Conservation (phyloP, 441 rosid species). For the Mallotus repandus region DNA sequence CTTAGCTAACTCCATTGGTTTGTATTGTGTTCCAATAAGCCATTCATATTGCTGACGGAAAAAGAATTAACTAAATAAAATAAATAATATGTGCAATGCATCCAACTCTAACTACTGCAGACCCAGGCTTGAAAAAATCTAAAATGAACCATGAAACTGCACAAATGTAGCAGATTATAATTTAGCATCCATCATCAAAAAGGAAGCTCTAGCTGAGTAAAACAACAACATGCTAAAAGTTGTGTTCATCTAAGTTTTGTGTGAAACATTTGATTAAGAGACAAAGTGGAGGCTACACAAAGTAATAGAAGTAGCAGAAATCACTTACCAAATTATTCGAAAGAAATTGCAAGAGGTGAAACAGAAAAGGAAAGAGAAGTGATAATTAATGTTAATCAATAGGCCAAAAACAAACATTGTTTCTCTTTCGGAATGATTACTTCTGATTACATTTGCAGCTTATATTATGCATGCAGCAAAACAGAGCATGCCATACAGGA, state of each 20-base stretch:
- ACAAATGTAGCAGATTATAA: neutral
- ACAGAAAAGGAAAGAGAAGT: neutral
- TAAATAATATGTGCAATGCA: conserved; percentile 1
- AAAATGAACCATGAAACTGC: neutral
- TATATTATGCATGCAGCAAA: too few species aligned
- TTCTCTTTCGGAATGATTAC: too few species aligned
- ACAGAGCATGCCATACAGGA: too few species aligned
- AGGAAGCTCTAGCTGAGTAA: neutral
- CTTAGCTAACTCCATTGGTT: conserved; percentile 86
- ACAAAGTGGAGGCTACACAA: conserved; percentile 2
- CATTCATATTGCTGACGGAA: conserved; percentile 81
- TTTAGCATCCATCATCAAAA: neutral
- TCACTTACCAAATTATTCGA: neutral
- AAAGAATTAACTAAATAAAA: conserved; percentile 8
- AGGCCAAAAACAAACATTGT: too few species aligned
- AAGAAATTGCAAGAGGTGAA: neutral
- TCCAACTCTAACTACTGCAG: conserved; percentile 2
- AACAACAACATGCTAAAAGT: neutral
- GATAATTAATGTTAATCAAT: too few species aligned
- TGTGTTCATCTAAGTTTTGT: neutral
- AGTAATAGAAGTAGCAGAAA: neutral
- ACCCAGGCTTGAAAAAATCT: neutral
- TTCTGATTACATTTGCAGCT: too few species aligned
- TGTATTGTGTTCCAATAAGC: conserved; percentile 92
- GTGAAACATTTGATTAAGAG: conserved; percentile 14